These are phyloP conservation scores for Camellia lanceoleosa DNA, from an alignment of 148 eudicot species.

Conservation along the genomic window DNA sequence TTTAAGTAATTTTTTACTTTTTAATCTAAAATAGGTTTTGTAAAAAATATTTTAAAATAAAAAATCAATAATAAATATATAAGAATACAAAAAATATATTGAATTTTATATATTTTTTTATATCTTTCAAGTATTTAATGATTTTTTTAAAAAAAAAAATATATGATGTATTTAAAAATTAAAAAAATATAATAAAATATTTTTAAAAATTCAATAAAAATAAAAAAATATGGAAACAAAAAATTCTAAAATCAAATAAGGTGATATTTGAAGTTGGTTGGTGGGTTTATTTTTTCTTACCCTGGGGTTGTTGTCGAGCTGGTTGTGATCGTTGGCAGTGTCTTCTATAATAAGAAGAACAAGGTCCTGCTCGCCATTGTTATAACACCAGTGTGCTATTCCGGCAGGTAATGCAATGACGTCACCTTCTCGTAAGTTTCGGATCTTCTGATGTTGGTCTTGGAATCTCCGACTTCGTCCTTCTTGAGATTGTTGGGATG, in stretches of 20 bases:
- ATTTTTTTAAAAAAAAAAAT: too few relatives aligned
- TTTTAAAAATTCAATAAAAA: too few relatives aligned
- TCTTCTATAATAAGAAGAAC: slow-evolving; percentile 42
- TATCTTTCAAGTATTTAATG: too few relatives aligned
- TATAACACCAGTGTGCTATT: slow-evolving; percentile 68
- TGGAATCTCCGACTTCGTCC: slow-evolving; percentile 26
- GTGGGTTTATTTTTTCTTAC: slow-evolving; percentile 26
- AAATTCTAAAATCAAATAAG: too few relatives aligned
- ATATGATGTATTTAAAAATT: background rate
- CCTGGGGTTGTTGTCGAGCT: slow-evolving; percentile 65
- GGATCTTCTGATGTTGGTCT: slow-evolving; percentile 71
- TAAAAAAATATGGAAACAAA: too few relatives aligned
- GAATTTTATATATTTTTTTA: too few relatives aligned
- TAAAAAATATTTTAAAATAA: too few relatives aligned
- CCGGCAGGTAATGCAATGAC: slow-evolving; percentile 67
- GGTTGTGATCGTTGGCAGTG: slow-evolving; percentile 54
- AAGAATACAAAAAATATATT: too few relatives aligned
- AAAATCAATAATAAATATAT: too few relatives aligned
- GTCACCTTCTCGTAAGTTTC: slow-evolving; percentile 56
- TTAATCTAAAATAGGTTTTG: too few relatives aligned
- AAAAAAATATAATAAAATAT: background rate
- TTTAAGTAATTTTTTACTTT: too few relatives aligned
- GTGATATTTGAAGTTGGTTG: too few relatives aligned
- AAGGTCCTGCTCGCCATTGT: slow-evolving; percentile 56
- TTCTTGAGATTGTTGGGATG: slow-evolving; percentile 25